A percentile compares a stretch with the other conserved stretches of the same genome.
These are phyloP conservation scores for Cephalotrichum gorgonifer DNA, from an alignment of 2,329 filamentous ascomycete genomes.

Conservation along the genomic window DNA sequence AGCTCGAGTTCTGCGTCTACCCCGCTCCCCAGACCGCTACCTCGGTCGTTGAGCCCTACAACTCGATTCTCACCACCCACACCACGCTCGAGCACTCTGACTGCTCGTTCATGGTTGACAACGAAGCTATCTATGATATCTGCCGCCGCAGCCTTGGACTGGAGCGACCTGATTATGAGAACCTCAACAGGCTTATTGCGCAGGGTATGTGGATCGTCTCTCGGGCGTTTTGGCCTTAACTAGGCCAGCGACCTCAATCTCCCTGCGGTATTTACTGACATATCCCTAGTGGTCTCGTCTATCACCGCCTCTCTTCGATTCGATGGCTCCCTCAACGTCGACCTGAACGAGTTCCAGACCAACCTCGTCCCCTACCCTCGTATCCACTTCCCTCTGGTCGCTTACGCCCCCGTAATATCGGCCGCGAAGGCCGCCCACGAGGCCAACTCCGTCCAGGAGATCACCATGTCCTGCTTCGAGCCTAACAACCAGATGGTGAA, in stretches of 20 bases:
- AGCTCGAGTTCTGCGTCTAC: constrained; percentile 99
- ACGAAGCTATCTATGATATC: constrained; percentile 99
- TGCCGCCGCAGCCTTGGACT: constrained; percentile 96
- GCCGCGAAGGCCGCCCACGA: constrained; percentile 94
- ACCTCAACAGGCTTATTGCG: constrained; percentile 96
- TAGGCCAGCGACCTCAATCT: constrained; percentile 4
- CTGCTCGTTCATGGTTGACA: constrained; percentile 99
- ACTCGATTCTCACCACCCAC: constrained; percentile 98
- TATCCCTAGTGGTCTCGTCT: constrained; percentile 72
- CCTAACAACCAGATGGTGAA: constrained; percentile 99
- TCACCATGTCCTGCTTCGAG: constrained; percentile 99
- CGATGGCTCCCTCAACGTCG: constrained; percentile 97
- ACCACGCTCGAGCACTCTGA: constrained; percentile 98
- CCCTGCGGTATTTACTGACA: constrained; percentile 15
- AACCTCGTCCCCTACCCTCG: constrained; percentile 98
- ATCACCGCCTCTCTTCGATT: constrained; percentile 98
- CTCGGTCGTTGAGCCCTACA: constrained; percentile 98
- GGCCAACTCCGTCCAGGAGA: constrained; percentile 96
- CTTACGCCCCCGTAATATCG: constrained; percentile 89
- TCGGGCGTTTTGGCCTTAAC: too few species aligned
- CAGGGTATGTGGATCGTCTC: too few species aligned
- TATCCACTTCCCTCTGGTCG: constrained; percentile 98
- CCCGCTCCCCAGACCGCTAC: constrained; percentile 94
- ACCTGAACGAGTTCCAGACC: constrained; percentile 99
- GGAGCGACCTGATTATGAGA: constrained; percentile 96